These are phyloP conservation scores for Lactarius hengduanensis DNA, from an alignment of 768 basidiomycete species.

Conservation along the genomic window DNA sequence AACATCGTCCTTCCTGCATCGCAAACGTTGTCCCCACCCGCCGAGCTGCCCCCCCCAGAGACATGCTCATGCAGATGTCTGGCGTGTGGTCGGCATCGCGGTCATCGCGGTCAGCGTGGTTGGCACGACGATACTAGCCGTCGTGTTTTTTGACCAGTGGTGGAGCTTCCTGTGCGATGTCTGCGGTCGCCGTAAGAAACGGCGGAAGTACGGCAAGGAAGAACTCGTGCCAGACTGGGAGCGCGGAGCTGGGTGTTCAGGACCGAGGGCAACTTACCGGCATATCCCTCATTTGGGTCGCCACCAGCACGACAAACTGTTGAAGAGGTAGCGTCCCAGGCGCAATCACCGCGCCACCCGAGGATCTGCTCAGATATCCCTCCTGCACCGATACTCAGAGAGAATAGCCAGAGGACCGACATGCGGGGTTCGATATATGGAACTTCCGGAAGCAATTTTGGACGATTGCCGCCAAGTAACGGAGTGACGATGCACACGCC, in stretches of 20 bases:
- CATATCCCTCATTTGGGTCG: constrained; percentile 36
- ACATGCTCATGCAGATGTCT: constrained; percentile 35
- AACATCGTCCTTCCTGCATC: background rate
- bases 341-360: constrained; percentile 5
- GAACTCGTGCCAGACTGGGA: constrained; percentile 65
- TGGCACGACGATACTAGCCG: constrained; percentile 51
- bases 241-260: constrained; percentile 55
- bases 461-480: background rate
- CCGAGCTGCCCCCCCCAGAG: constrained; percentile 20
- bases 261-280: constrained; percentile 30
- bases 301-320: constrained; percentile 24
- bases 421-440: background rate
- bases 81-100: constrained; percentile 70
- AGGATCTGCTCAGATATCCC: background rate
- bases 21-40: constrained; percentile 7
- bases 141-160: constrained; percentile 73
- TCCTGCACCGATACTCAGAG: background rate
- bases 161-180: constrained; percentile 58
- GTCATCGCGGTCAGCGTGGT: constrained; percentile 62
- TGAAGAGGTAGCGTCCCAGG: constrained; percentile 4
- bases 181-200: constrained; percentile 39
- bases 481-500: constrained; percentile 6
- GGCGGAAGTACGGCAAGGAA: constrained; percentile 41
- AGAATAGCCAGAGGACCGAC: background rate
- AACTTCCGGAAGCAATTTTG: background rate